Base-by-base conservation (phyloP, 73 alveolate species). In the Paramecium octaurelia region DNA sequence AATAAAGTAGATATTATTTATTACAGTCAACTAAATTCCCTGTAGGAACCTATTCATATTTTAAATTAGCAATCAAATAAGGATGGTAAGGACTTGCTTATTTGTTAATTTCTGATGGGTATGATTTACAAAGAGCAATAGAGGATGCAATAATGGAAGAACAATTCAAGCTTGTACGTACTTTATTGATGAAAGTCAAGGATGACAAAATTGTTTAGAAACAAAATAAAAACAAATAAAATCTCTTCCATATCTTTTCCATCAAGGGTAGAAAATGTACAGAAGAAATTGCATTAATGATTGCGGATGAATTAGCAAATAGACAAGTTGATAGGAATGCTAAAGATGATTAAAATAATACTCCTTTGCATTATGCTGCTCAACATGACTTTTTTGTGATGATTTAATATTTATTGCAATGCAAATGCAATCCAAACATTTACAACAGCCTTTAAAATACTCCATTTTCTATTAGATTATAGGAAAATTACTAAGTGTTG, bases 51-150 rank as follows among this genome's bases (percentile, higher is more conserved):
- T 68, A 68, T 23, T 31, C 50, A 31, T 68, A 31, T 34, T 68
- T 68, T 68, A 68, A 68, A 68, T 68, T 68, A 68, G 84, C 84
- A 27, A 68, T 68, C 4, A 68, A 92, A 58, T 85, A 92, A 14
- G 95, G 87, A 18, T 91, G 95, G 93, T 88, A 92, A 64, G 97
- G 97, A 18, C 92, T 95, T n/a, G 97, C 98, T 0, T 96, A 96
- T 70, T 57, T 96, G 34, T 68, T 96, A 50, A 69, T 96, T 7
- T 93, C 90, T 27, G 86, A 96, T 35, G 93, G 96, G 29, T 96
- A 96, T 58, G 93, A 93, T 48, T 64, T 87, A 50, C 87, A 86
- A 92, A 57, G 64, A 21, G 98, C 98, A 7, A 89, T 96, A 93
- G 92, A 96, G 69, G 98, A 96, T 92, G 96, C 98, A 7, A 92